A percentile compares a stretch with the other conserved stretches of the same genome.
Evolutionary conservation across 2,329 filamentous ascomycete genomes (phyloP).

Genomic region (Epichloe typhina): DNA sequence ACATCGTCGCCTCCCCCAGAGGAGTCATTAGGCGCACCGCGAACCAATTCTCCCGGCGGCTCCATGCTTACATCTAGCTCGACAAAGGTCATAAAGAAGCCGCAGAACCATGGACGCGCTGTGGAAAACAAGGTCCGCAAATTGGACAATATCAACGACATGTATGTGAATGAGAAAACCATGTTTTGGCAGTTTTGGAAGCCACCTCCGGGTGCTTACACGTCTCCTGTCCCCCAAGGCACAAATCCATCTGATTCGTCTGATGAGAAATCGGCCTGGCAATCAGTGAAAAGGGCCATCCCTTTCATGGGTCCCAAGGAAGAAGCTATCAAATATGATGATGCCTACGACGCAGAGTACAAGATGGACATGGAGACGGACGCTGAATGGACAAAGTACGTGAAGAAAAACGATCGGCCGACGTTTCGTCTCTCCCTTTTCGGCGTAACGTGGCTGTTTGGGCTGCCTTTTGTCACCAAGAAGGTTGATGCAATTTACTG

Average conservation of each 20-base stretch:
- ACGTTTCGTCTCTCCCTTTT: conserved; percentile 67
- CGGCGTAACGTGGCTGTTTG: conserved; percentile 57
- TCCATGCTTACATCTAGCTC: conserved; percentile 28
- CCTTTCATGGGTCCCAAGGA: conserved; percentile 36
- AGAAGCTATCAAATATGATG: conserved; percentile 41
- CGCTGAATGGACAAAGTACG: conserved; percentile 69
- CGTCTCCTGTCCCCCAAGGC: conserved; percentile 45
- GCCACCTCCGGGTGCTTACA: conserved; percentile 45
- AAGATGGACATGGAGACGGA: conserved; percentile 44
- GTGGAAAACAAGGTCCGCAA: conserved; percentile 40
- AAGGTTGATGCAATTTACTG: conserved; percentile 95
- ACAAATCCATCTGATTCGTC: conserved; percentile 26
- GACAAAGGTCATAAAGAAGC: conserved; percentile 12
- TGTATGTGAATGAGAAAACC: conserved; percentile 31
- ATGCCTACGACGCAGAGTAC: conserved; percentile 49
- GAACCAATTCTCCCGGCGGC: conserved; percentile 22
- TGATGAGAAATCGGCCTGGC: conserved; percentile 33
- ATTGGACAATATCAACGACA: conserved; percentile 33
- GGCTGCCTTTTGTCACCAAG: conserved; percentile 65
- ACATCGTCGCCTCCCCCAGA: conserved; percentile 8
- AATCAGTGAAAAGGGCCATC: conserved; percentile 34
- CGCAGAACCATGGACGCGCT: neutral
- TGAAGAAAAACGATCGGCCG: conserved; percentile 70
- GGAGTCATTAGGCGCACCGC: conserved; percentile 20
- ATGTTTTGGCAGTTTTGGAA: conserved; percentile 55